A percentile compares a stretch with the other conserved stretches of the same genome.
Evolutionary conservation across 495 filamentous ascomycete genomes (phyloP).

Genomic region (Xylaria telfairii): DNA sequence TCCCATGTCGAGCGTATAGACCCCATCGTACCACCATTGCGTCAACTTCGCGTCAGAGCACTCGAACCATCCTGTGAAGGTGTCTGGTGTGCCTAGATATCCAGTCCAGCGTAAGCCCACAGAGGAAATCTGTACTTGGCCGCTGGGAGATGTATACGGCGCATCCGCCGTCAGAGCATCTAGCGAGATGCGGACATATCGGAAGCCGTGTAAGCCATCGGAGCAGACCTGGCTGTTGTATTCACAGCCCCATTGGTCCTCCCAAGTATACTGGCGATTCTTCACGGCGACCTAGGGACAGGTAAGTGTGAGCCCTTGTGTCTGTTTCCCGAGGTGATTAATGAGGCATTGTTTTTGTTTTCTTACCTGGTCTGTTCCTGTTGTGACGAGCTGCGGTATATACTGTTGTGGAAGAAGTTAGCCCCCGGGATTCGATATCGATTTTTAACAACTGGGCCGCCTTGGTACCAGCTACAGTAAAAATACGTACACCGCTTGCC

Average conservation of each 20-base stretch:
- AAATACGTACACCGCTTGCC: slow-evolving; percentile 23
- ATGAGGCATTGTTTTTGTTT: slow-evolving; percentile 1
- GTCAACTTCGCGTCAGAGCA: slow-evolving; percentile 53
- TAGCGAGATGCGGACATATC: slow-evolving; percentile 53
- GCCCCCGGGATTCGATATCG: neutral
- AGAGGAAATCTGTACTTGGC: slow-evolving; percentile 44
- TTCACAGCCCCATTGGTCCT: slow-evolving; percentile 46
- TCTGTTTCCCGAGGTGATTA: slow-evolving; percentile 19
- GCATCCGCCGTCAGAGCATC: slow-evolving; percentile 47
- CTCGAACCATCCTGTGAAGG: slow-evolving; percentile 55
- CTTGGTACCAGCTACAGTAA: neutral
- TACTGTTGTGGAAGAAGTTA: slow-evolving; percentile 26
- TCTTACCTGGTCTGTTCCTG: slow-evolving; percentile 48
- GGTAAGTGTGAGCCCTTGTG: neutral
- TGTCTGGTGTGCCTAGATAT: slow-evolving; percentile 50
- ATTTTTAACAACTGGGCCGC: slow-evolving; percentile 7
- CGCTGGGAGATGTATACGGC: slow-evolving; percentile 47
- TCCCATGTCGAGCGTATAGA: slow-evolving; percentile 54
- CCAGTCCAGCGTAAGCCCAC: slow-evolving; percentile 48
- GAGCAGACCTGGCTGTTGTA: slow-evolving; percentile 48
- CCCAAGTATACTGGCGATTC: slow-evolving; percentile 47
- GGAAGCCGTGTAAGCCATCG: slow-evolving; percentile 56
- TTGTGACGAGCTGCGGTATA: slow-evolving; percentile 40
- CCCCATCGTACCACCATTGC: slow-evolving; percentile 57
- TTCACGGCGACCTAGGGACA: slow-evolving; percentile 45